phyloP scores from a whole-genome alignment of 306 rosid genomes.

The Parietaria judaica region DNA sequence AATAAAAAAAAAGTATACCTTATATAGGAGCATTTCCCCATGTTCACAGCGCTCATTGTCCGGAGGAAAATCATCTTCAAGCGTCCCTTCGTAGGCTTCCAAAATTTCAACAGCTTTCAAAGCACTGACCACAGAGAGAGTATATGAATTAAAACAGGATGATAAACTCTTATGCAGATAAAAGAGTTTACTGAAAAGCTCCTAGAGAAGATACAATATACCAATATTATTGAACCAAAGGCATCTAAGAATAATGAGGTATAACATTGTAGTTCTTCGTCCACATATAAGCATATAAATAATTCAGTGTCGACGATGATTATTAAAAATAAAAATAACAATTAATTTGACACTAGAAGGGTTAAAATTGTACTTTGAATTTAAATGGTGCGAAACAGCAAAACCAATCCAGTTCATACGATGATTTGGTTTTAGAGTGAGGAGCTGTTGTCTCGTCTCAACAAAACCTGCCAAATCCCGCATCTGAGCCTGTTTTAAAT shows the following conservation, averaged over 20 bases:
- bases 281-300: no score
- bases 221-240: no score
- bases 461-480: constrained; percentile 96
- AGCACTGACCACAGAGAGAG: constrained; percentile 33
- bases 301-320: no score
- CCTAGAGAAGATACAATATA: no score
- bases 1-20: constrained; percentile 37
- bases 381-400: constrained; percentile 89
- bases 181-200: no score
- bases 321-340: no score
- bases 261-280: no score
- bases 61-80: constrained; percentile 94
- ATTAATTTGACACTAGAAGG: constrained; percentile 2
- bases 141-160: no score
- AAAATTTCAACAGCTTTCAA: constrained; percentile 91
- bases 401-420: constrained; percentile 99
- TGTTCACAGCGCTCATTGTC: constrained; percentile 96
- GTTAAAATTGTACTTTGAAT: constrained; percentile 55
- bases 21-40: constrained; percentile 94
- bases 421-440: constrained; percentile 90
- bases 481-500: constrained; percentile 78
- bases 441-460: constrained; percentile 89
- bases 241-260: no score
- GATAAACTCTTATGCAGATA: no score
- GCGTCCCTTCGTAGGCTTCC: constrained; percentile 98